Evolutionary conservation across 352 stramenopile genomes (phyloP), one percentile per base, ranked within the genome.

Genomic region (Lagenidium giganteum): DNA sequence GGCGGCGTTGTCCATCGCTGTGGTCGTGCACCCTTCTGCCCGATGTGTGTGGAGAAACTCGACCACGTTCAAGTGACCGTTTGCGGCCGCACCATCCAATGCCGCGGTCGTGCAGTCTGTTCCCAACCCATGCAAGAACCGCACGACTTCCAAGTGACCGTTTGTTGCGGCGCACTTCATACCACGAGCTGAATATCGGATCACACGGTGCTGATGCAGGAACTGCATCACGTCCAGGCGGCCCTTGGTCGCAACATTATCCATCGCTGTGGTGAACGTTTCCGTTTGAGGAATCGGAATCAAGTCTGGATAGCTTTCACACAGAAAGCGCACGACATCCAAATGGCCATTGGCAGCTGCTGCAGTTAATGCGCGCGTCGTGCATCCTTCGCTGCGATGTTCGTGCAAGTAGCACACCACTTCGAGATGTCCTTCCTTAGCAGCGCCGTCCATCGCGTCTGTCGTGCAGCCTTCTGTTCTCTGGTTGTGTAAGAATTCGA

Each of bases 71-170:
- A 93, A 56, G 47, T 89, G 78, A 0, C 81, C 81, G 21, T 67
- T 68, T 23, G 77, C 60, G 39, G 81, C 81, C 0, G 81, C 78
- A 46, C 76, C 88, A 58, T 93, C 77, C 75, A 93, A 86, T 2
- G 73, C 76, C 8, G 61, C 47, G 7, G 64, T 83, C 2, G 73
- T 69, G 37, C 73, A 88, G 30, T 86, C 76, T 2, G 28, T 42
- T 9, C 73, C 57, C 33, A 83, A 59, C 11, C 52, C 40, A 28
- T 88, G 76, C 12, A 88, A 47, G 56, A 70, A 88, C n/a, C 49
- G 39, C 2, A 88, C 68, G 27, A 83, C 66, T 3, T 70, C 33
- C 30, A 88, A 47, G 46, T 82, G 73, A 0, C 70, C 73, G 20
- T 70, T 56, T 8, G 63, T 62, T 13, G 76, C 76, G 1, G 76